Percentiles rank a stretch among this genome's conserved stretches.
phyloP scores from a whole-genome alignment of 345 rosid species.

The Camelina sativa region DNA sequence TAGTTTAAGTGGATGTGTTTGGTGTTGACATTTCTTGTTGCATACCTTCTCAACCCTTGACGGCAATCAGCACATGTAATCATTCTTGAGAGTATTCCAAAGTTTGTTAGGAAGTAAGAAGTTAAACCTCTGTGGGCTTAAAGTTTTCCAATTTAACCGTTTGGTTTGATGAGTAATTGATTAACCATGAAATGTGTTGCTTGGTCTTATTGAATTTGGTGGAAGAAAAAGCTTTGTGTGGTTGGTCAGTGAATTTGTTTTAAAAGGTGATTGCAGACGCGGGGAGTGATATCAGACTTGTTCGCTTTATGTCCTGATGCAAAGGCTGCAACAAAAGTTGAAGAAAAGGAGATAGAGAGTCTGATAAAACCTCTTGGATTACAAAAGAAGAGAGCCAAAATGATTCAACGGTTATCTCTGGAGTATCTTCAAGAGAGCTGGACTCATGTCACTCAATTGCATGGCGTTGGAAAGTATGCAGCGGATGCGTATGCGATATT shows the following conservation, averaged over 20 bases:
- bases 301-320: conserved; percentile 75
- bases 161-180: not conserved
- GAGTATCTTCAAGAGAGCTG: conserved; percentile 71
- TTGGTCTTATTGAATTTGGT: conserved; percentile 8
- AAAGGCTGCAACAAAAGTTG: conserved; percentile 55
- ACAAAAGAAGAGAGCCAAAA: conserved; percentile 61
- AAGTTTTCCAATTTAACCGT: not conserved
- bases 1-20: conserved; percentile 17
- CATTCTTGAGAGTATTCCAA: not conserved
- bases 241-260: not conserved
- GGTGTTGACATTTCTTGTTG: conserved; percentile 1
- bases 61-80: not conserved
- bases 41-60: not conserved
- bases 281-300: conserved; percentile 51
- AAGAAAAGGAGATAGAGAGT: conserved; percentile 50
- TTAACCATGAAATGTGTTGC: not conserved
- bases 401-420: conserved; percentile 61
- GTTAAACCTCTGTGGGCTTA: not conserved
- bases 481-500: conserved; percentile 93
- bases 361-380: conserved; percentile 60
- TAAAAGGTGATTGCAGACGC: conserved; percentile 48
- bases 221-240: not conserved
- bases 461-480: conserved; percentile 85
- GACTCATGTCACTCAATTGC: conserved; percentile 83
- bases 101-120: conserved; percentile 4